A percentile compares a stretch with the other conserved stretches of the same genome.
These are phyloP conservation scores for Lanzia echinophila DNA, from an alignment of 2,329 filamentous ascomycete species.

Conservation along the genomic window DNA sequence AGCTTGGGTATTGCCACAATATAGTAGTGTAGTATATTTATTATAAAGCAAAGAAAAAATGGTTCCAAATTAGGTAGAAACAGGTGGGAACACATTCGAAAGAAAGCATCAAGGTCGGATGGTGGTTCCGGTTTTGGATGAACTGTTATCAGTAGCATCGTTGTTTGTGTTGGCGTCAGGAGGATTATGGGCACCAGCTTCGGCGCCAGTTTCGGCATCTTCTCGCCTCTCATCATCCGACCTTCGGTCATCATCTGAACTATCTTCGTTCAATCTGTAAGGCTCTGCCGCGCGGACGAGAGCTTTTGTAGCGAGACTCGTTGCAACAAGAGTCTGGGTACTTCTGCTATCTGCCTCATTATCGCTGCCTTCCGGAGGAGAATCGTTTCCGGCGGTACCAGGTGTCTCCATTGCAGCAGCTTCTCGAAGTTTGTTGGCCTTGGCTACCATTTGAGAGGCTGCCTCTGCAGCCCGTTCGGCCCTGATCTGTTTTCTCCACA, in stretches of 20 bases:
- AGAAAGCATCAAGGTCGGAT: not conserved
- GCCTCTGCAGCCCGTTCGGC: conserved; percentile 64
- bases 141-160: not conserved
- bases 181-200: not conserved
- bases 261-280: conserved; percentile 8
- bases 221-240: conserved; percentile 16
- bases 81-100: not conserved
- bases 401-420: conserved; percentile 25
- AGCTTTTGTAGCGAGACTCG: conserved; percentile 16
- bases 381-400: conserved; percentile 23
- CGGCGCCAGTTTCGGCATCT: not conserved
- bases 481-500: conserved; percentile 86
- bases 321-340: conserved; percentile 11
- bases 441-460: conserved; percentile 34
- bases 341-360: conserved; percentile 23
- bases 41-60: conserved; percentile 4
- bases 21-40: not conserved
- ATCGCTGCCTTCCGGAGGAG: conserved; percentile 26
- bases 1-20: not conserved
- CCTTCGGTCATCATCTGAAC: conserved; percentile 9
- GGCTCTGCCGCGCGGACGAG: conserved; percentile 14
- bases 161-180: not conserved
- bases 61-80: conserved; percentile 8
- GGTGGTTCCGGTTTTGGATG: not conserved
- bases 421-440: conserved; percentile 26